Evolutionary conservation across 768 basidiomycete species (phyloP).

Genomic region (Panaeolus papilionaceus): DNA sequence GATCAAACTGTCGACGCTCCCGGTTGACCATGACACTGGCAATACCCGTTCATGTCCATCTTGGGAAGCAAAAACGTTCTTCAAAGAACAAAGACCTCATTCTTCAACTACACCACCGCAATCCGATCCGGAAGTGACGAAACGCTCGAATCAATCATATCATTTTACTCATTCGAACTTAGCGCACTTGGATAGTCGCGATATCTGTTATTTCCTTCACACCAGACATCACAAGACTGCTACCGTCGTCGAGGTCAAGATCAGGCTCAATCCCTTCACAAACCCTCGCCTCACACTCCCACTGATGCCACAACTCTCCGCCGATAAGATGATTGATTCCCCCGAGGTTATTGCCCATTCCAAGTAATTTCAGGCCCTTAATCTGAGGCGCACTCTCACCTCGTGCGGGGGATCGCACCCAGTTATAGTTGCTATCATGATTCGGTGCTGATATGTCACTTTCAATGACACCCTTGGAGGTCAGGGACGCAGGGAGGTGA

Average conservation of each 20-base stretch:
- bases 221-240: neutral
- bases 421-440: neutral
- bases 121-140: neutral
- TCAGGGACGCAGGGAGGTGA: neutral
- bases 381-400: neutral
- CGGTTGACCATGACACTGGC: neutral
- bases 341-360: neutral
- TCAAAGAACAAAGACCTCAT: neutral
- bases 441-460: slow-evolving; percentile 2
- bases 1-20: neutral
- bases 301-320: neutral
- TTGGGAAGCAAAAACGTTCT: neutral
- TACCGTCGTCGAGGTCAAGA: neutral
- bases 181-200: neutral
- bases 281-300: neutral
- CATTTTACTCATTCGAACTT: neutral
- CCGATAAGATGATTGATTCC: neutral
- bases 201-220: neutral
- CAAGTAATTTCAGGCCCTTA: neutral
- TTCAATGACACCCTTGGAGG: neutral
- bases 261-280: neutral
- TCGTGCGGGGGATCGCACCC: neutral
- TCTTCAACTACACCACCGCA: neutral
- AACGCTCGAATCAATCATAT: neutral
- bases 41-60: neutral